These are phyloP conservation scores for Mucor racemosus DNA, from an alignment of 371 early-diverging fungal genomes.

Conservation along the genomic window DNA sequence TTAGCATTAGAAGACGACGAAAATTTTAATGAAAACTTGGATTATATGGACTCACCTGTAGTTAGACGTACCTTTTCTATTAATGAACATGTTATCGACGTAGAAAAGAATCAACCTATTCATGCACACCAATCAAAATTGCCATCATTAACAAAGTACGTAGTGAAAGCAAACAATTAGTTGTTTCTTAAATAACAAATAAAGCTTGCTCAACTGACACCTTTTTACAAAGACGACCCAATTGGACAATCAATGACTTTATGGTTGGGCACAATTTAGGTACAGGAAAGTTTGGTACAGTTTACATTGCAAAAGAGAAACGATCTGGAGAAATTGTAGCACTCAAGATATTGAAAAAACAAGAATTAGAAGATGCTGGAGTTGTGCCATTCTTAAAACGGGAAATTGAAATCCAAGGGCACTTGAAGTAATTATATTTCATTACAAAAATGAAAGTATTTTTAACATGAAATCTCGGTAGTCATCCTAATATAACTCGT, in stretches of 20 bases:
- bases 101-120: not conserved
- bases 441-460: not conserved
- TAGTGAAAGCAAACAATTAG: not conserved
- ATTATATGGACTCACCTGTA: constrained; percentile 50
- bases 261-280: constrained; percentile 93
- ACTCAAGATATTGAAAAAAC: constrained; percentile 92
- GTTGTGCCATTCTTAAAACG: constrained; percentile 54
- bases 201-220: not conserved
- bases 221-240: not conserved
- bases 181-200: constrained; percentile 2
- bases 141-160: not conserved
- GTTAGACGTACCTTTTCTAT: constrained; percentile 45
- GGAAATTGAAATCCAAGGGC: constrained; percentile 98
- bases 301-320: constrained; percentile 93
- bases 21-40: not conserved
- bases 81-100: constrained; percentile 14
- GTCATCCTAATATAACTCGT: constrained; percentile 93
- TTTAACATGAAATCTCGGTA: constrained; percentile 21
- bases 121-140: not conserved
- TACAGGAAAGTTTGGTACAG: constrained; percentile 97
- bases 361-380: constrained; percentile 65
- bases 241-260: constrained; percentile 93
- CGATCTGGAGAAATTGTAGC: constrained; percentile 88
- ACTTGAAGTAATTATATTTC: constrained; percentile 68
- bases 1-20: constrained; percentile 27